Evolutionary conservation across 2,329 filamentous ascomycete genomes (phyloP), one percentile per base, ranked within the genome.

Genomic region (Paramyrothecium sp.): DNA sequence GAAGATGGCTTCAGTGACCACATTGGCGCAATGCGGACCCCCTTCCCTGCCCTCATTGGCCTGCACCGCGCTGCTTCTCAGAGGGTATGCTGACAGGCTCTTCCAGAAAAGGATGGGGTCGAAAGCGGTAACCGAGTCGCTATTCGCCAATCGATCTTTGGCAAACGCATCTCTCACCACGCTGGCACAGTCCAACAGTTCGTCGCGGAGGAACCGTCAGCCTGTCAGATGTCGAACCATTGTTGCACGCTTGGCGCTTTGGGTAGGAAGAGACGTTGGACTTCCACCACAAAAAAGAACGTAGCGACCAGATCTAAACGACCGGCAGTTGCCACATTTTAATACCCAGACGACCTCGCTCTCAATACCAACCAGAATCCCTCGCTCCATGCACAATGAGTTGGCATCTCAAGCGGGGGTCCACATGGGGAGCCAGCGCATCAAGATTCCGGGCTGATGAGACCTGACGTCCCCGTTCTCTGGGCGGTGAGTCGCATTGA

Each of bases 151-250:
- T 67, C 62, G 38, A 60, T 34, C 22, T 41, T 38, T 20, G 51
- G 16, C 19, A n/a, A 5, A 49, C 12, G 19, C 4, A 7, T 22
- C 5, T 22, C 54, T 23, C 41, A 51, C 33, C 54, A 33, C 52
- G 58, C n/a, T 56, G 58, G 65, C 66, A 67, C 61, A 62, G 61
- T 63, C 65, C 66, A 68, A 59, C 60, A 56, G 64, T 66, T 69
- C 66, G 57, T 67, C 61, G 59, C 60, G 54, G 55, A 30, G 21
- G 53, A 48, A 30, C 54, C 55, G 58, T 58, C 52, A 55, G 60
- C 55, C 26, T 30, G 26, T 30, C 26, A 30, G 26, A 30, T 30
- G n/a, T 30, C 10, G 26, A 30, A 30, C 26, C 26, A 30, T 10
- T n/a, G 10, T 30, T 30, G 26, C 26, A 5, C 10, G 26, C 26